A percentile compares a stretch with the other conserved stretches of the same genome.
phyloP scores from a whole-genome alignment of 768 basidiomycete genomes.

The Amanita brunnescens region DNA sequence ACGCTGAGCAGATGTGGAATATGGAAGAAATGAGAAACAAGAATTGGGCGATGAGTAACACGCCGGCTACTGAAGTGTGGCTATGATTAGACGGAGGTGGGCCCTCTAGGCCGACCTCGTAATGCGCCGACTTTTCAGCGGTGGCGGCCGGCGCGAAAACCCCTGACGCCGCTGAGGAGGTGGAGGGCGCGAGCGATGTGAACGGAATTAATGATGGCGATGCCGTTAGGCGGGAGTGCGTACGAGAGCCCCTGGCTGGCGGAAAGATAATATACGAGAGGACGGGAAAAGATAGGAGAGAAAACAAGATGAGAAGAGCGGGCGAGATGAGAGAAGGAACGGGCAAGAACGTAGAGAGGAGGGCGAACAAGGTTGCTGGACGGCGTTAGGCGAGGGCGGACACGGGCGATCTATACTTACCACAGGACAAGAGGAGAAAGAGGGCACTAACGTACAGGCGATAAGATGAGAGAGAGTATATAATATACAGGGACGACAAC shows the following conservation, averaged over 20 bases:
- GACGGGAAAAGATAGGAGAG: slow-evolving; percentile 14
- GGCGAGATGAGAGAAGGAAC: slow-evolving; percentile 14
- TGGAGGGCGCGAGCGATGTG: neutral
- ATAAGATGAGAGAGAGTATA: slow-evolving; percentile 10
- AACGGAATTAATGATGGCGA: neutral
- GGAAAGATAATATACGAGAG: slow-evolving; percentile 5
- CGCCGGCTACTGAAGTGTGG: neutral
- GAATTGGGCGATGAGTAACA: slow-evolving; percentile 1
- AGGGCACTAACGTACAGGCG: slow-evolving; percentile 13
- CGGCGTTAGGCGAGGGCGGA: slow-evolving; percentile 9
- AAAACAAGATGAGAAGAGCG: slow-evolving; percentile 16
- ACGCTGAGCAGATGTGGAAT: neutral
- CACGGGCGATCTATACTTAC: slow-evolving; percentile 9
- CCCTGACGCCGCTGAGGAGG: neutral
- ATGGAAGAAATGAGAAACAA: slow-evolving; percentile 3
- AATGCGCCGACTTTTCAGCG: neutral
- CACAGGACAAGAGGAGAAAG: slow-evolving; percentile 16
- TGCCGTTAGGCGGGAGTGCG: neutral
- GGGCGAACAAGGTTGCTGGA: slow-evolving; percentile 13
- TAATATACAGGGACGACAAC: slow-evolving; percentile 14
- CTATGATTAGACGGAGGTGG: neutral
- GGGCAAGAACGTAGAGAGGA: slow-evolving; percentile 15
- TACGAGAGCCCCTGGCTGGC: neutral
- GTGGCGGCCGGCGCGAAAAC: neutral
- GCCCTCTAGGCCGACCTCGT: neutral